phyloP scores from a whole-genome alignment of 768 basidiomycete species.

The Podaxis sp. region DNA sequence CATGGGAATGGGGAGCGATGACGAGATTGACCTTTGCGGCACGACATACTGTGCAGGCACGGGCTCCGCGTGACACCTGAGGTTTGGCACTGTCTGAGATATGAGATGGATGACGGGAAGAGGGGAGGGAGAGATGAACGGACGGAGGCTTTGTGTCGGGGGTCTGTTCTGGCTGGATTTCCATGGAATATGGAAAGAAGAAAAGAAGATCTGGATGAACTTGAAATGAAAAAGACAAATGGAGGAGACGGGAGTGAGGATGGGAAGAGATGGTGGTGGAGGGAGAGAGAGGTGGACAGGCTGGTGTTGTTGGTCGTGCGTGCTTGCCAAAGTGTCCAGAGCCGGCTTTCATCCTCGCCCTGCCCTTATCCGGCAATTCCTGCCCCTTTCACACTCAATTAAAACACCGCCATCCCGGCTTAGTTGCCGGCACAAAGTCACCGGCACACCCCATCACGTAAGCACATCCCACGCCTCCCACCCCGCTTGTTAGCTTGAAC shows the following conservation, averaged over 20 bases:
- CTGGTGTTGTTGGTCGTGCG: constrained; percentile 29
- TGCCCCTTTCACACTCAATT: constrained; percentile 18
- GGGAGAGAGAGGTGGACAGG: constrained; percentile 30
- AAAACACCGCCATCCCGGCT: constrained; percentile 19
- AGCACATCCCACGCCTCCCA: constrained; percentile 13
- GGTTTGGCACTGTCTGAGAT: constrained; percentile 36
- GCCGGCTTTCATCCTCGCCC: constrained; percentile 21
- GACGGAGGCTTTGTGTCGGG: constrained; percentile 36
- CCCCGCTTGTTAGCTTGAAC: background rate
- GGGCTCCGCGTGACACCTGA: constrained; percentile 52
- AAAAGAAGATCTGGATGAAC: constrained; percentile 2
- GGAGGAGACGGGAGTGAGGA: constrained; percentile 15
- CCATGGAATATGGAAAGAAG: constrained; percentile 28
- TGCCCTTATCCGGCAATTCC: constrained; percentile 20
- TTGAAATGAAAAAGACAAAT: constrained; percentile 8
- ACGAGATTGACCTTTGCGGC: constrained; percentile 64
- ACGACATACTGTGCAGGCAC: constrained; percentile 84
- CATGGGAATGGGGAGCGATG: constrained; percentile 17
- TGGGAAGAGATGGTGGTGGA: constrained; percentile 14
- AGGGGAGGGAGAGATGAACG: constrained; percentile 19
- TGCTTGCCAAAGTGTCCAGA: constrained; percentile 20
- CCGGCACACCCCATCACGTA: constrained; percentile 11
- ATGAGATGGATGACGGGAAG: constrained; percentile 9
- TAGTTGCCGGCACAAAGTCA: constrained; percentile 25
- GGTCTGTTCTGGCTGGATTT: constrained; percentile 34